Conservation (phyloP, 2,329 filamentous ascomycete species). For the Teratosphaeria zuluensis region DNA sequence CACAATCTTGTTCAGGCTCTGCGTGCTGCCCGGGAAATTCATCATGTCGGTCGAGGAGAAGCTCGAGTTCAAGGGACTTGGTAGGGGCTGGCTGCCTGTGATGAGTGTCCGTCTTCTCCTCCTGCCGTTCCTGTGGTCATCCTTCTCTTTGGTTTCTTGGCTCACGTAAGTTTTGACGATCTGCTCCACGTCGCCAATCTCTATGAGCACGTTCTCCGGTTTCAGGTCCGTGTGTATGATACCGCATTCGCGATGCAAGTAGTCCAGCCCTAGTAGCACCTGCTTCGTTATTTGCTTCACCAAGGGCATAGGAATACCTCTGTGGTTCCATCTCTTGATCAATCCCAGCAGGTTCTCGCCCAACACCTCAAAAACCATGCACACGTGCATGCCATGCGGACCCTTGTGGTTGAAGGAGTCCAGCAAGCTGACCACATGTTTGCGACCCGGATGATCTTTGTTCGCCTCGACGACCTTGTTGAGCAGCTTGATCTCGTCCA, state of each 20-base stretch:
- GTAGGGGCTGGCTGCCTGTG: constrained; percentile 90
- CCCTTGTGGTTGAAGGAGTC: constrained; percentile 98
- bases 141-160: constrained; percentile 61
- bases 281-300: constrained; percentile 99
- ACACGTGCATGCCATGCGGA: constrained; percentile 90
- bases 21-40: constrained; percentile 48
- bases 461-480: constrained; percentile 96
- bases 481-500: constrained; percentile 97
- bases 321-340: constrained; percentile 98
- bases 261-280: constrained; percentile 88
- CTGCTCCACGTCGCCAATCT: constrained; percentile 97
- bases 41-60: constrained; percentile 71
- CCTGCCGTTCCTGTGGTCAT: constrained; percentile 84
- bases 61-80: constrained; percentile 84
- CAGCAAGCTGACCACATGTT: constrained; percentile 89
- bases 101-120: constrained; percentile 86
- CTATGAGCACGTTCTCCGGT: constrained; percentile 95
- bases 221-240: constrained; percentile 98
- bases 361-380: constrained; percentile 98
- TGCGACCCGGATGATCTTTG: constrained; percentile 83
- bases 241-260: constrained; percentile 92
- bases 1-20: constrained; percentile 76
- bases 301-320: constrained; percentile 89
- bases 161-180: constrained; percentile 96
- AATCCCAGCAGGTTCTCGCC: constrained; percentile 89